A percentile compares a stretch with the other conserved stretches of the same genome.
phyloP scores from a whole-genome alignment of 495 filamentous ascomycete genomes.

The Lepidopterella palustris region DNA sequence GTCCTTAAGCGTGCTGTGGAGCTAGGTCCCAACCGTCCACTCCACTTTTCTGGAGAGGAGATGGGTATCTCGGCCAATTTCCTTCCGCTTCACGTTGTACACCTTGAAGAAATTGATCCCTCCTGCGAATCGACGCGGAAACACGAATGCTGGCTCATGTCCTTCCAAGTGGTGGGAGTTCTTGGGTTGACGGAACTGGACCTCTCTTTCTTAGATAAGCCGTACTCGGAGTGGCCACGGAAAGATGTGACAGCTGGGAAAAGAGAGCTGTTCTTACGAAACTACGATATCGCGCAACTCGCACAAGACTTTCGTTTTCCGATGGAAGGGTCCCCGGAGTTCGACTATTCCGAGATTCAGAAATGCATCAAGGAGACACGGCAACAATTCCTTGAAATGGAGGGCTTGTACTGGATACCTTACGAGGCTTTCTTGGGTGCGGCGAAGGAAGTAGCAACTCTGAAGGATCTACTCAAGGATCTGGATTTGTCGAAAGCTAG shows the following conservation, averaged over 20 bases:
- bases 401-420: conserved; percentile 27
- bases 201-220: conserved; percentile 15
- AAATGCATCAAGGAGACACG: conserved; percentile 19
- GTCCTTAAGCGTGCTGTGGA: conserved; percentile 23
- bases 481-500: conserved; percentile 14
- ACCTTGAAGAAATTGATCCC: conserved; percentile 17
- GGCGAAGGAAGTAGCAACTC: conserved; percentile 13
- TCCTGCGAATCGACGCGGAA: background rate
- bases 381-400: conserved; percentile 26
- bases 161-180: conserved; percentile 32
- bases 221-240: conserved; percentile 21
- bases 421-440: conserved; percentile 8
- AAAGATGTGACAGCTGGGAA: conserved; percentile 13
- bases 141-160: conserved; percentile 28
- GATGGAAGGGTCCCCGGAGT: conserved; percentile 21
- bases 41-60: conserved; percentile 26
- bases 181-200: conserved; percentile 33
- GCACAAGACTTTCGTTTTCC: conserved; percentile 28
- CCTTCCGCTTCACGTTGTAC: conserved; percentile 26
- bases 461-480: conserved; percentile 15
- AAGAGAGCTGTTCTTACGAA: conserved; percentile 19
- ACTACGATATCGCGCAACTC: conserved; percentile 26
- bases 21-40: conserved; percentile 20
- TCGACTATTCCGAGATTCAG: conserved; percentile 20
- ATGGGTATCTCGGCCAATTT: conserved; percentile 29